phyloP scores from a whole-genome alignment of 192 early-diverging fungal genomes.

The Coemansia sp. region DNA sequence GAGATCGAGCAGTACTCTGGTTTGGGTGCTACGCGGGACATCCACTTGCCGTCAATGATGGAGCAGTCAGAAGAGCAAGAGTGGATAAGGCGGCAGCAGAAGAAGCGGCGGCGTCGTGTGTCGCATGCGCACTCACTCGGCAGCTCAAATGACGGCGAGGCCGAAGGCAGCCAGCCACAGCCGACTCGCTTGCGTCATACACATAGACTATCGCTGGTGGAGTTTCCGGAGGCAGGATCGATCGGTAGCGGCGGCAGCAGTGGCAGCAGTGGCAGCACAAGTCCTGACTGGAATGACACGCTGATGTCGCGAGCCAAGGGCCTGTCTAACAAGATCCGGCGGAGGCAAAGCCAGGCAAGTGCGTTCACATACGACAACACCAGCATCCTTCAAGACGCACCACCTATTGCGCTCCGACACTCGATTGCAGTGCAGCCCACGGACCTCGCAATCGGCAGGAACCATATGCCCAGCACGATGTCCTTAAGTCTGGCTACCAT shows the following conservation, averaged over 20 bases:
- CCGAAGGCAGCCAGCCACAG: neutral
- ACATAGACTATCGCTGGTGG: slow-evolving; percentile 9
- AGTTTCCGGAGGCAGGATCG: neutral
- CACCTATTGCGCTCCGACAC: slow-evolving; percentile 8
- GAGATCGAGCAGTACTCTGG: slow-evolving; percentile 43
- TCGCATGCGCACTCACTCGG: slow-evolving; percentile 29
- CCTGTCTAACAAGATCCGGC: slow-evolving; percentile 27
- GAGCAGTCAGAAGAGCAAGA: slow-evolving; percentile 44
- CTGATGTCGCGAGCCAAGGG: slow-evolving; percentile 44
- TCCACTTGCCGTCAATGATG: slow-evolving; percentile 42
- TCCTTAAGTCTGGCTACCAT: neutral
- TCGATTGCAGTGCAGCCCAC: slow-evolving; percentile 15
- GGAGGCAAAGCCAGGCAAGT: slow-evolving; percentile 6
- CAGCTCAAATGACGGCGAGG: slow-evolving; percentile 13
- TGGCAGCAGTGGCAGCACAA: neutral
- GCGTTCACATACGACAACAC: neutral
- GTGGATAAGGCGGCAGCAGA: slow-evolving; percentile 12
- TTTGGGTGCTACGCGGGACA: slow-evolving; percentile 20
- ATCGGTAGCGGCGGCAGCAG: too few species aligned
- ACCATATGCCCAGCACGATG: neutral
- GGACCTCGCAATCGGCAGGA: neutral
- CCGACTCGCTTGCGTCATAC: neutral
- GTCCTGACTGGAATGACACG: slow-evolving; percentile 8
- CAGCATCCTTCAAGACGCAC: neutral
- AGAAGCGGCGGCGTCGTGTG: slow-evolving; percentile 12